phyloP scores from a whole-genome alignment of 345 rosid genomes.

The Salix dunnii region DNA sequence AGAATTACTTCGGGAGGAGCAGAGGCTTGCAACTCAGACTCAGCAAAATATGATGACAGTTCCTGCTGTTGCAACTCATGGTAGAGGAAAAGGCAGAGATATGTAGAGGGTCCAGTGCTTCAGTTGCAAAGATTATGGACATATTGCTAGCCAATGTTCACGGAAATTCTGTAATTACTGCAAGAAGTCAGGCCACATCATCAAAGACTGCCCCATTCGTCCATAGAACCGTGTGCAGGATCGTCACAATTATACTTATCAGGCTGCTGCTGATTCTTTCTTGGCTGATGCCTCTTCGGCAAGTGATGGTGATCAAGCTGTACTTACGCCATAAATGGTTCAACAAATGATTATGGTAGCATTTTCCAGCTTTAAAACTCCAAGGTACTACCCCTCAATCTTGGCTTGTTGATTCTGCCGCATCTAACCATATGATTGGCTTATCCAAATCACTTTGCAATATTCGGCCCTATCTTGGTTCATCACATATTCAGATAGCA shows the following conservation, averaged over 20 bases:
- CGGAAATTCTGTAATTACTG: background rate
- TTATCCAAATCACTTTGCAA: no score
- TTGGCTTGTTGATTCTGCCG: background rate
- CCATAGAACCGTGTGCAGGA: background rate
- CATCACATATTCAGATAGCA: no score
- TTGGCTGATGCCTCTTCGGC: fast-evolving
- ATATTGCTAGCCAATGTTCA: background rate
- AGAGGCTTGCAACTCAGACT: background rate
- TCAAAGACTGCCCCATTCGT: background rate
- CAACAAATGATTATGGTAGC: conserved; percentile 2
- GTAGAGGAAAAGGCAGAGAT: background rate
- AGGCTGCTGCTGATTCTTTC: background rate
- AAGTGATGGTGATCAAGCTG: no score
- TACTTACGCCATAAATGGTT: background rate
- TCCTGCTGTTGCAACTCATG: background rate
- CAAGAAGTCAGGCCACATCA: background rate
- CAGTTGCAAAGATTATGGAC: background rate
- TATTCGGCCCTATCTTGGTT: background rate
- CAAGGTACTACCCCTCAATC: background rate
- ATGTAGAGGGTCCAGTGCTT: background rate
- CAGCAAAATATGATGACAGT: no score
- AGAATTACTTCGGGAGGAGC: background rate
- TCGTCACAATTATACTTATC: background rate
- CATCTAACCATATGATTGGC: conserved; percentile 1
- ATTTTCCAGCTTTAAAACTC: background rate